These are phyloP conservation scores for Dichotomocladium elegans DNA, from an alignment of 371 early-diverging fungal genomes.

Conservation along the genomic window DNA sequence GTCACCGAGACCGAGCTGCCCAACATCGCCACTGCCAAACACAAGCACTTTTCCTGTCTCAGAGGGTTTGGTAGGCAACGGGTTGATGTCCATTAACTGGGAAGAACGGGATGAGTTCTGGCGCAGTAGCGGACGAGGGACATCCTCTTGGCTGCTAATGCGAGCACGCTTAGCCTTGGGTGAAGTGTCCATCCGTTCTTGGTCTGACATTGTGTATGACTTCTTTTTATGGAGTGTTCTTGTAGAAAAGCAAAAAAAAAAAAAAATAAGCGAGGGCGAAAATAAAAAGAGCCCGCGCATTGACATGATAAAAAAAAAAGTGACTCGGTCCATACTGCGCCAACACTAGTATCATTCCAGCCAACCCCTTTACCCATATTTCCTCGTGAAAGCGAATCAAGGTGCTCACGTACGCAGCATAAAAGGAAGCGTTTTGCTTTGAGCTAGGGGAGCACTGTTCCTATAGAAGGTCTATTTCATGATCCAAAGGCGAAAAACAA, in stretches of 20 bases:
- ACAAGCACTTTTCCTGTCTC: slow-evolving; percentile 75
- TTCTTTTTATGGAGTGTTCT: background rate
- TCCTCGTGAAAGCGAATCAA: no score
- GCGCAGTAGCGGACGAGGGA: background rate
- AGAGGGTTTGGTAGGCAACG: slow-evolving; percentile 19
- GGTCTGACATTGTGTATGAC: background rate
- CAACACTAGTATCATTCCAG: no score
- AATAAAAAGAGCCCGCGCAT: background rate
- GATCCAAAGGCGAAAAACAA: no score
- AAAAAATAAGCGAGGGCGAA: background rate
- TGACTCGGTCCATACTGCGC: no score
- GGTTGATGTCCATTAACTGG: slow-evolving; percentile 8
- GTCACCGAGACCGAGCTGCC: slow-evolving; percentile 94
- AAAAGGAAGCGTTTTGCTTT: no score
- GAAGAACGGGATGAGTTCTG: background rate
- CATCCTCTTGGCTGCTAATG: background rate
- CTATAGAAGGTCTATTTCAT: no score
- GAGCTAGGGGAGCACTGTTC: no score
- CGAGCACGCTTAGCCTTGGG: slow-evolving; percentile 4
- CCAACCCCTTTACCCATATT: no score
- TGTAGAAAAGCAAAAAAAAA: background rate
- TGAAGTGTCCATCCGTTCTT: slow-evolving; percentile 5
- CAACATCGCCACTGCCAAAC: slow-evolving; percentile 93
- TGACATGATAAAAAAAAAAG: no score
- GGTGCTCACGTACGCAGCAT: no score